phyloP scores from a whole-genome alignment of 768 basidiomycete genomes.

The Phlebiopsis gigantea region DNA sequence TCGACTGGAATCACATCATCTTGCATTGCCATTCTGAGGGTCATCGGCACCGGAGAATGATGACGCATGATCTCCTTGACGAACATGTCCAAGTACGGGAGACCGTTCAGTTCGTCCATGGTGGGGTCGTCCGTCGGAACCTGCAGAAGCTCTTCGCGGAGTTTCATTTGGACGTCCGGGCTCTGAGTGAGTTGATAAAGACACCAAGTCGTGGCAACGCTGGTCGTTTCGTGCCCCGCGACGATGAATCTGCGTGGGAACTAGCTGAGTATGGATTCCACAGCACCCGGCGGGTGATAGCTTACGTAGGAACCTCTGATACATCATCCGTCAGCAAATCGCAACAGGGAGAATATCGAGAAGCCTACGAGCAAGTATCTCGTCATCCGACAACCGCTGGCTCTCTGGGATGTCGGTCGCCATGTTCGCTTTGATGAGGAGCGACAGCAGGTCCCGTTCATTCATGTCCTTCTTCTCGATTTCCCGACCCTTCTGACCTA shows the following conservation, averaged over 20 bases:
- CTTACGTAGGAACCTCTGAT: constrained; percentile 24
- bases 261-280: background rate
- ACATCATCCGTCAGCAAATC: background rate
- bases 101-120: constrained; percentile 62
- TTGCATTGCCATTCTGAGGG: constrained; percentile 39
- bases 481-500: constrained; percentile 18
- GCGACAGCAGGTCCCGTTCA: constrained; percentile 52
- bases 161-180: constrained; percentile 30
- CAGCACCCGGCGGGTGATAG: background rate
- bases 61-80: constrained; percentile 56
- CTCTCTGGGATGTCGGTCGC: constrained; percentile 49
- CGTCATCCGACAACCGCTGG: constrained; percentile 55
- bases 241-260: constrained; percentile 15
- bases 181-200: constrained; percentile 35
- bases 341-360: background rate
- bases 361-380: constrained; percentile 46
- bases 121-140: constrained; percentile 52
- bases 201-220: constrained; percentile 30
- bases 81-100: constrained; percentile 68
- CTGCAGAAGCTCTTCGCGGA: constrained; percentile 35
- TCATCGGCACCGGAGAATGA: constrained; percentile 44
- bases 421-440: constrained; percentile 62
- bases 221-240: constrained; percentile 33
- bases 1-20: constrained; percentile 50
- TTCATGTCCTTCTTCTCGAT: constrained; percentile 26